phyloP scores from a whole-genome alignment of 495 filamentous ascomycete species.

The Viridothelium virens region DNA sequence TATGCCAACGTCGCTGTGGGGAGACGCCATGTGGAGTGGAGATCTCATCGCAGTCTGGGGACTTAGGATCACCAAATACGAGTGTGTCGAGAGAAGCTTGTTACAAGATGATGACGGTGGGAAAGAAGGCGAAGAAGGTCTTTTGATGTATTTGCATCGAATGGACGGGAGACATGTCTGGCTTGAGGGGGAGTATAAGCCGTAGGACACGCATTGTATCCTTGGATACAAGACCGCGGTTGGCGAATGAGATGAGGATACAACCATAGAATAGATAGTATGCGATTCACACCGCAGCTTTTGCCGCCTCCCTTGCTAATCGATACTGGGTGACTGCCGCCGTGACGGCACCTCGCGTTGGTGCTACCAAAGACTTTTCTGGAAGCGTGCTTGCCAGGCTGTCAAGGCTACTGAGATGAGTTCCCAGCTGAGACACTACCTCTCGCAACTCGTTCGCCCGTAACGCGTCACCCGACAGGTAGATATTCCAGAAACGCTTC shows the following conservation, averaged over 20 bases:
- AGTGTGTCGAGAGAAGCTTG: slow-evolving; percentile 20
- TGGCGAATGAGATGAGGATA: neutral
- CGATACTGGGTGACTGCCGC: slow-evolving; percentile 5
- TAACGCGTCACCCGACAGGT: slow-evolving; percentile 72
- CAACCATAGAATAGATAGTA: neutral
- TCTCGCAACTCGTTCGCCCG: slow-evolving; percentile 67
- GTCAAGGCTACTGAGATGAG: neutral
- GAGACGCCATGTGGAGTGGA: slow-evolving; percentile 15
- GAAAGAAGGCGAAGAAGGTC: slow-evolving; percentile 14
- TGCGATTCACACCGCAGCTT: neutral
- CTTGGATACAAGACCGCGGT: too few relatives aligned
- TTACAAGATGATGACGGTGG: neutral
- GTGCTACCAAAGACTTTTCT: neutral
- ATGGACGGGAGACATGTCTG: neutral
- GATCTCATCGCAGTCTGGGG: slow-evolving; percentile 15
- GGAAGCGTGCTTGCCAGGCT: neutral
- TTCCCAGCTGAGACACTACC: slow-evolving; percentile 62
- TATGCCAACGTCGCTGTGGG: slow-evolving; percentile 10
- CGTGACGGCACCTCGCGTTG: neutral
- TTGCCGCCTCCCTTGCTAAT: neutral
- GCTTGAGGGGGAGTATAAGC: neutral
- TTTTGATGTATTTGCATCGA: slow-evolving; percentile 21
- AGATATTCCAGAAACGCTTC: slow-evolving; percentile 90
- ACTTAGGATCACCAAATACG: slow-evolving; percentile 19
- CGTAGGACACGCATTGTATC: neutral